A percentile compares a stretch with the other conserved stretches of the same genome.
phyloP scores from a whole-genome alignment of 345 rosid genomes.

The Eucalyptus cloeziana region DNA sequence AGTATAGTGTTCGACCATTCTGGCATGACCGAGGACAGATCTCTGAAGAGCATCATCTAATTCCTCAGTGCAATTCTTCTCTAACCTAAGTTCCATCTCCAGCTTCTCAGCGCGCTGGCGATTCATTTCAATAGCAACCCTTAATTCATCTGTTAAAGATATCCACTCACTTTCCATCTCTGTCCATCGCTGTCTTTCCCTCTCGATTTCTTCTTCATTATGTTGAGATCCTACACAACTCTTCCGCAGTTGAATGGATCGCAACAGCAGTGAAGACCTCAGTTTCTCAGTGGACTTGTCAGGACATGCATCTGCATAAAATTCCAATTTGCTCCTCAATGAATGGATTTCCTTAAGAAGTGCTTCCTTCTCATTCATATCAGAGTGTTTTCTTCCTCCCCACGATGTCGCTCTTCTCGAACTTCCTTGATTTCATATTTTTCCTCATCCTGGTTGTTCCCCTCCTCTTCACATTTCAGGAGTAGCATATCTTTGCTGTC shows the following conservation, averaged over 20 bases:
- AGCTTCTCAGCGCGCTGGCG: conserved; percentile 68
- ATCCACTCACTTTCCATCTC: conserved; percentile 99
- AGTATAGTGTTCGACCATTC: conserved; percentile 89
- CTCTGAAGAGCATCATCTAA: conserved; percentile 83
- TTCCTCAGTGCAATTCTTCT: conserved; percentile 61
- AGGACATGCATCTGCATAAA: conserved; percentile 21
- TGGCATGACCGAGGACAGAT: conserved; percentile 85
- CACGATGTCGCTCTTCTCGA: conserved; percentile 16
- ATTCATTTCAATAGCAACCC: conserved; percentile 68
- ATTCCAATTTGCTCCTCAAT: conserved; percentile 51
- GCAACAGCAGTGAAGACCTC: conserved; percentile 63
- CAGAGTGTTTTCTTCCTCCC: conserved; percentile 7
- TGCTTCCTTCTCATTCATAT: conserved; percentile 60
- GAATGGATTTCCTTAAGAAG: conserved; percentile 71
- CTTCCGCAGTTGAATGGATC: conserved; percentile 53
- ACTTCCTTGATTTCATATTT: conserved; percentile 41
- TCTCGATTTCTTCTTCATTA: conserved; percentile 52
- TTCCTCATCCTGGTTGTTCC: conserved; percentile 9
- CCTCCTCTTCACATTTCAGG: not conserved
- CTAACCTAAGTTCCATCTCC: conserved; percentile 55
- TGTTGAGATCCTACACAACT: conserved; percentile 21
- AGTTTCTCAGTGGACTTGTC: conserved; percentile 49
- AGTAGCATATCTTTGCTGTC: conserved; percentile 10
- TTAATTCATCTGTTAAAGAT: conserved; percentile 74
- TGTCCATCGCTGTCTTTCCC: conserved; percentile 73